phyloP scores from a whole-genome alignment of 163 green algal genomes.

The Picocystis sp. region DNA sequence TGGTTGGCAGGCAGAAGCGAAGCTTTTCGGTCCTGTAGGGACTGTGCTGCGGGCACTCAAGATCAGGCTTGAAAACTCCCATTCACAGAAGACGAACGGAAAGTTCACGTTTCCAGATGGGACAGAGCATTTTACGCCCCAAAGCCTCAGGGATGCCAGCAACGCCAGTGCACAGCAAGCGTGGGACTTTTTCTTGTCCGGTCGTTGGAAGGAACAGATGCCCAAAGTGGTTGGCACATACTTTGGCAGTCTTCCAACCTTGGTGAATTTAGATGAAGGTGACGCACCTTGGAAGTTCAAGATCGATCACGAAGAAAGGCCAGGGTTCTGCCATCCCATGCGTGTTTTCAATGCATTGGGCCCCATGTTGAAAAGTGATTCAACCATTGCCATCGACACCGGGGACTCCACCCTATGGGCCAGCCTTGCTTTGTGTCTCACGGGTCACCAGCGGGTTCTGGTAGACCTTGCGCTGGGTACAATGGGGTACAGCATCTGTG shows the following conservation, averaged over 20 bases:
- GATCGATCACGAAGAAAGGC: not conserved
- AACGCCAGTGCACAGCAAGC: not conserved
- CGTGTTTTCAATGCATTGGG: constrained; percentile 1
- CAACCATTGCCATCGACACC: constrained; percentile 2
- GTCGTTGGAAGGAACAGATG: not conserved
- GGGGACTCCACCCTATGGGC: constrained; percentile 4
- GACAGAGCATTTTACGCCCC: no score
- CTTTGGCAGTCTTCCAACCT: no score
- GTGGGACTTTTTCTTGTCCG: constrained; percentile 4
- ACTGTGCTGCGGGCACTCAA: no score
- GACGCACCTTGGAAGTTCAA: not conserved
- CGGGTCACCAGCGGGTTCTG: not conserved
- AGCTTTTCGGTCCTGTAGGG: no score
- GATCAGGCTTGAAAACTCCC: no score
- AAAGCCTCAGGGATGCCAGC: not conserved
- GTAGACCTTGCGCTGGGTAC: constrained; percentile 1
- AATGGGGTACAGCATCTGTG: constrained; percentile 2
- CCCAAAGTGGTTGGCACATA: no score
- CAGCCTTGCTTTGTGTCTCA: not conserved
- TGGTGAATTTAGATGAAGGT: no score
- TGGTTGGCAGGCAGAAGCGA: no score
- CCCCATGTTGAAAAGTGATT: not conserved
- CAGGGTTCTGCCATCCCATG: constrained; percentile 1
- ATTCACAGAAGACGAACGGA: no score
- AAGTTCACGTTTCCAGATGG: no score